Evolutionary conservation across 2,329 filamentous ascomycete species (phyloP).

Genomic region (Sclerotiophoma versabilis): DNA sequence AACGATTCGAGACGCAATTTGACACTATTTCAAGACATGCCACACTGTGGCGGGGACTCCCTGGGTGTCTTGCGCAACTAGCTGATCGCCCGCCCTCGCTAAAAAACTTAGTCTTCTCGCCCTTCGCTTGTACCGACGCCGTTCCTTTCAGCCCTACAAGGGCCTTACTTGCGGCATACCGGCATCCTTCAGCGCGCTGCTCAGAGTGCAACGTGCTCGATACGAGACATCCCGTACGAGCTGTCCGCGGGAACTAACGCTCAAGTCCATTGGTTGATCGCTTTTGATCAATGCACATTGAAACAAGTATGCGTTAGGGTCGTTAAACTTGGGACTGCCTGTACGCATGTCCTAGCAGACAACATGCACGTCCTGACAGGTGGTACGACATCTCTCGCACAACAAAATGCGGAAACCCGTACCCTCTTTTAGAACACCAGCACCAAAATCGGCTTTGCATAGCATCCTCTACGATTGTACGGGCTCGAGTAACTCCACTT

Average conservation of each 20-base stretch:
- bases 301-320: too few relatives aligned
- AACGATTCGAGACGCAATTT: not conserved
- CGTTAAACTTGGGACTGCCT: not conserved
- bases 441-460: not conserved
- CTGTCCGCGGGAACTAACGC: not conserved
- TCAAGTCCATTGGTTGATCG: not conserved
- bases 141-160: not conserved
- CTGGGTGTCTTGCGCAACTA: not conserved
- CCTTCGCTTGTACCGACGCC: not conserved
- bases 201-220: not conserved
- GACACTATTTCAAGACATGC: not conserved
- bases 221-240: not conserved
- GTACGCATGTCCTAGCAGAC: not conserved
- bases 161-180: too few relatives aligned
- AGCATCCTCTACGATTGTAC: too few relatives aligned
- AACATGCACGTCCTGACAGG: slow-evolving; percentile 1
- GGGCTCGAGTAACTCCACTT: too few relatives aligned
- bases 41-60: not conserved
- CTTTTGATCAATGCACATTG: not conserved
- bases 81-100: not conserved
- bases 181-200: not conserved
- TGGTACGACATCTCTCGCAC: not conserved
- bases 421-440: not conserved
- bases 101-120: not conserved
- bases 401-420: not conserved